phyloP scores from a whole-genome alignment of 139 green algal species.

The Haematococcus sp. region DNA sequence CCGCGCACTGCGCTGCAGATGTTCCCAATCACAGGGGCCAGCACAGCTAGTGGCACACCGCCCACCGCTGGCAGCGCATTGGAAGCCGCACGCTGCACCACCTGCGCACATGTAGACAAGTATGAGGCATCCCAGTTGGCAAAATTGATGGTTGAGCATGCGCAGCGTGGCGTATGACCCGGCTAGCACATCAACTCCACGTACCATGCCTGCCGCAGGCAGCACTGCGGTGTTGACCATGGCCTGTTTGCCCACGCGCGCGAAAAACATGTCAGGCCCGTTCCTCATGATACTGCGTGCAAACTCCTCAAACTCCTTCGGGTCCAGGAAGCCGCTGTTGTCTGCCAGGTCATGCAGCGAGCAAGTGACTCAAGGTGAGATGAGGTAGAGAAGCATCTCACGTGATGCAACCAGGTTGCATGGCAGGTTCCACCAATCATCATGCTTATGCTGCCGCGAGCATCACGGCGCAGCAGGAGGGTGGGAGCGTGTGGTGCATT shows the following conservation, averaged over 20 bases:
- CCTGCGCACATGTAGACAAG: background rate
- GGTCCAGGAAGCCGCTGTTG: background rate
- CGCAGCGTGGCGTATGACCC: too few species aligned
- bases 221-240: conserved; percentile 6
- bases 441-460: too few species aligned
- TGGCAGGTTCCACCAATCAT: too few species aligned
- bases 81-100: background rate
- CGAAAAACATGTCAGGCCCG: conserved; percentile 8
- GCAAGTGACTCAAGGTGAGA: too few species aligned
- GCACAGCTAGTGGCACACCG: background rate
- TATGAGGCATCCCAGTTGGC: too few species aligned
- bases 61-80: background rate
- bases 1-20: conserved; percentile 1
- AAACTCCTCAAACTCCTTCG: conserved; percentile 4
- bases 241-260: background rate
- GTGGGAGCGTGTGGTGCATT: too few species aligned
- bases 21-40: background rate
- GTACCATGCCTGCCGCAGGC: background rate
- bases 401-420: too few species aligned
- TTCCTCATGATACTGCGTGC: background rate
- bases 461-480: too few species aligned
- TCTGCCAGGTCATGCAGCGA: background rate
- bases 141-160: too few species aligned
- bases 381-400: too few species aligned
- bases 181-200: too few species aligned